phyloP scores from a whole-genome alignment of 2,329 filamentous ascomycete species.

The Ramichloridium luteum region DNA sequence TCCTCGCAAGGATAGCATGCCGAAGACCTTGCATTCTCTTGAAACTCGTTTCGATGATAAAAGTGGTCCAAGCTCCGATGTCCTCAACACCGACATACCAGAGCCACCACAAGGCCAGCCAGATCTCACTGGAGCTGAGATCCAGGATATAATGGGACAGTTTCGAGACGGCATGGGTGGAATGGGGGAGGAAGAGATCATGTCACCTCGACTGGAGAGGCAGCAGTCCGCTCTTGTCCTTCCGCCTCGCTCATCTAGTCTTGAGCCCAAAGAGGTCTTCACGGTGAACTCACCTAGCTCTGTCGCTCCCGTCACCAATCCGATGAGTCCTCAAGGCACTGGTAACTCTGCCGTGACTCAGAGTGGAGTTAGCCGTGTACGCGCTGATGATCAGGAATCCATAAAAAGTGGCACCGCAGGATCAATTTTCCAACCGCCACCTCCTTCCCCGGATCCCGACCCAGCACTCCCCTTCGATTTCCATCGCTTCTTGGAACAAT shows the following conservation, averaged over 20 bases:
- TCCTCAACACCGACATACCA: slow-evolving; percentile 25
- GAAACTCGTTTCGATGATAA: slow-evolving; percentile 20
- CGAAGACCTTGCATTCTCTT: slow-evolving; percentile 5
- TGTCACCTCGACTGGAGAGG: slow-evolving; percentile 77
- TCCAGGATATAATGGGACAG: slow-evolving; percentile 95
- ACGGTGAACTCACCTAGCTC: slow-evolving; percentile 15
- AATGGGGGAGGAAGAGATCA: slow-evolving; percentile 57
- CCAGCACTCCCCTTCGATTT: slow-evolving; percentile 89
- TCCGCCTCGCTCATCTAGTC: slow-evolving; percentile 76
- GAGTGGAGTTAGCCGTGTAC: slow-evolving; percentile 12
- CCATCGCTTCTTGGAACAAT: slow-evolving; percentile 88
- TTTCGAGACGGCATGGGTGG: slow-evolving; percentile 66
- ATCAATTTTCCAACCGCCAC: slow-evolving; percentile 46
- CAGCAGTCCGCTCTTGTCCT: slow-evolving; percentile 65
- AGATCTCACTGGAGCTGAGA: slow-evolving; percentile 52
- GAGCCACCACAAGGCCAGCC: slow-evolving; percentile 35
- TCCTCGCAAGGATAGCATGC: slow-evolving; percentile 19
- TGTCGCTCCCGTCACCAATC: slow-evolving; percentile 7
- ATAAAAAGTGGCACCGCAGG: slow-evolving; percentile 21
- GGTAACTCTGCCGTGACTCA: slow-evolving; percentile 18
- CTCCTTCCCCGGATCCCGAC: slow-evolving; percentile 49
- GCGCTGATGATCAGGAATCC: slow-evolving; percentile 19
- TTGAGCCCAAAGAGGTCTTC: slow-evolving; percentile 47
- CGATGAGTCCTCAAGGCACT: slow-evolving; percentile 14
- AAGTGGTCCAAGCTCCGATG: slow-evolving; percentile 20